Conservation (phyloP, 2,329 filamentous ascomycete genomes). For the Onygenales sp. region DNA sequence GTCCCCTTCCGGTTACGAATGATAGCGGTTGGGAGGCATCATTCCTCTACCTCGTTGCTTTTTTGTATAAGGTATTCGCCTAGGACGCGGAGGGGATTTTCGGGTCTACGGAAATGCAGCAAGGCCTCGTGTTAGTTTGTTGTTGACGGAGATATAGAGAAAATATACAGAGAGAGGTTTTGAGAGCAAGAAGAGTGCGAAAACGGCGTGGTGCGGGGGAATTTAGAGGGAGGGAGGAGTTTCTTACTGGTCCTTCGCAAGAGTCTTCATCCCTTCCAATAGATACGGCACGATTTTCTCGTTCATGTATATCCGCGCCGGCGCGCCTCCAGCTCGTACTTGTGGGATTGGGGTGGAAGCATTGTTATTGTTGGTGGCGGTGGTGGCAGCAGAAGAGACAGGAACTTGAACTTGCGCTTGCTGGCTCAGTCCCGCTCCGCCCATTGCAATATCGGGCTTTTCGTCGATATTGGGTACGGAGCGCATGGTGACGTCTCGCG, state of each 20-base stretch:
- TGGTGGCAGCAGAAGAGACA: neutral
- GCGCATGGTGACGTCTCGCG: neutral
- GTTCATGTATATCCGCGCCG: conserved; percentile 62
- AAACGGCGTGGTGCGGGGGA: neutral
- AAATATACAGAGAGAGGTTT: neutral
- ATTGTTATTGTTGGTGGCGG: neutral
- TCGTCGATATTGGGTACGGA: conserved; percentile 1
- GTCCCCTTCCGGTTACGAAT: neutral
- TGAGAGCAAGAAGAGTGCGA: neutral
- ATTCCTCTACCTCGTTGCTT: conserved; percentile 54
- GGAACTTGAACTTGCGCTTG: neutral
- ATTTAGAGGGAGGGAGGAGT: neutral
- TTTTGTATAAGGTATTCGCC: conserved; percentile 62
- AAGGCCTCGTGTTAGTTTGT: neutral
- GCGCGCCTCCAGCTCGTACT: conserved; percentile 56
- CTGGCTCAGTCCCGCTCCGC: conserved; percentile 2
- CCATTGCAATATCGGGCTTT: conserved; percentile 10
- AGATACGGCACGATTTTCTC: conserved; percentile 58
- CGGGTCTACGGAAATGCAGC: conserved; percentile 40
- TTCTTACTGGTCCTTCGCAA: conserved; percentile 62
- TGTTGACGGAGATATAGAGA: no score
- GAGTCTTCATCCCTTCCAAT: conserved; percentile 64
- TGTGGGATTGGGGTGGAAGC: conserved; percentile 5
- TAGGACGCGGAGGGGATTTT: conserved; percentile 58
- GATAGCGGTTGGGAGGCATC: neutral